phyloP scores from a whole-genome alignment of 139 green algal species.

The Trebouxia sp. region DNA sequence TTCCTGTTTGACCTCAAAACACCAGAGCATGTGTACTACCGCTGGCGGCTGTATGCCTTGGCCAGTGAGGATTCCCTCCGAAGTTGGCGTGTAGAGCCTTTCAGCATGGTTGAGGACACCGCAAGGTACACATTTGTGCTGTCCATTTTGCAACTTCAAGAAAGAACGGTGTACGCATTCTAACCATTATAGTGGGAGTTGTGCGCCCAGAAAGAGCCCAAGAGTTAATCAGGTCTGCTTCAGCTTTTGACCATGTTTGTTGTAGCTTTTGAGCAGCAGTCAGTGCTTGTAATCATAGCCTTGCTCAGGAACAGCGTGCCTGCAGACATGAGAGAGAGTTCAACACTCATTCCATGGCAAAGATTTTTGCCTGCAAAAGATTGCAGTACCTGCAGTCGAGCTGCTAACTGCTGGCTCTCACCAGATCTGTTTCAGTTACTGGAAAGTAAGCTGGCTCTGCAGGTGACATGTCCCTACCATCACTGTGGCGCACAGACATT shows the following conservation, averaged over 20 bases:
- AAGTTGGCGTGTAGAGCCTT: conserved; percentile 92
- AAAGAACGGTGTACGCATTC: neutral
- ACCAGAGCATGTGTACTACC: conserved; percentile 91
- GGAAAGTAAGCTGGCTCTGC: no score
- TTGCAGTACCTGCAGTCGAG: neutral
- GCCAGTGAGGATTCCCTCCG: conserved; percentile 53
- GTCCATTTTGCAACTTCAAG: neutral
- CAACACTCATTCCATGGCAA: neutral
- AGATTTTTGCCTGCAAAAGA: neutral
- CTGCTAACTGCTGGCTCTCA: no score
- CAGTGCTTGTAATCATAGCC: neutral
- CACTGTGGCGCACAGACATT: no score
- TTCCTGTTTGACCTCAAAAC: conserved; percentile 88
- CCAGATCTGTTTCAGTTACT: no score
- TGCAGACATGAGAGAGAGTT: neutral
- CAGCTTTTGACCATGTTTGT: no score
- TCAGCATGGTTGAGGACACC: conserved; percentile 86
- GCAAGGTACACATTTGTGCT: conserved; percentile 32
- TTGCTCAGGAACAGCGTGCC: neutral
- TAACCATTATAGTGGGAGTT: no score
- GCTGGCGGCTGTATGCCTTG: conserved; percentile 83
- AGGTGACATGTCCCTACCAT: no score
- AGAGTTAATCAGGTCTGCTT: no score
- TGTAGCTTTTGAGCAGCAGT: neutral
- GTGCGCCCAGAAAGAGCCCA: no score